Evolutionary conservation across 139 green algal species (phyloP).

Genomic region (Chlorella sp.): DNA sequence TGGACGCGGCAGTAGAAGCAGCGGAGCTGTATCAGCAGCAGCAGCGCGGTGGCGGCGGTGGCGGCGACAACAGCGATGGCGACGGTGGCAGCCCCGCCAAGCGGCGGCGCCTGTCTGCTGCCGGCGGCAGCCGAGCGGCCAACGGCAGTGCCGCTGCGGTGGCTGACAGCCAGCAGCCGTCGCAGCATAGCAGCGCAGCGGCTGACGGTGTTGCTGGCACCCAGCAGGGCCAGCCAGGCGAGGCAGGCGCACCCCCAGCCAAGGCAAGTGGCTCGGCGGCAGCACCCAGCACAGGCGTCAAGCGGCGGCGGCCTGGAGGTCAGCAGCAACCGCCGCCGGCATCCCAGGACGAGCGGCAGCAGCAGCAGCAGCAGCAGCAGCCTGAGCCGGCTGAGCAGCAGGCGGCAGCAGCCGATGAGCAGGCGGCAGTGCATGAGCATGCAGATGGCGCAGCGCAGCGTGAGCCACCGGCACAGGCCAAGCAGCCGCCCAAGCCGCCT

Average conservation of each 20-base stretch:
- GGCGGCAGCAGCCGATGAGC: background rate
- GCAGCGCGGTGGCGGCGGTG: background rate
- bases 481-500: background rate
- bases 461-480: background rate
- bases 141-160: background rate
- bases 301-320: background rate
- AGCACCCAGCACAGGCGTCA: background rate
- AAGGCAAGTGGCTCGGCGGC: background rate
- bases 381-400: background rate
- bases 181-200: background rate
- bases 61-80: background rate
- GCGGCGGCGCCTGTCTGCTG: background rate
- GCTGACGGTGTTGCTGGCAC: background rate
- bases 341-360: background rate
- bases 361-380: background rate
- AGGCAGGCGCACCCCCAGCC: background rate
- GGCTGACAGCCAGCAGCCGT: background rate
- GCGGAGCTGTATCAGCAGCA: constrained; percentile 3
- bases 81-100: background rate
- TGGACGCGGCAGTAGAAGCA: background rate
- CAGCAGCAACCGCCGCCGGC: background rate
- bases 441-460: background rate
- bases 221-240: background rate
- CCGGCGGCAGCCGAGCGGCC: background rate
- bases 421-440: background rate